phyloP scores from a whole-genome alignment of 2,329 filamentous ascomycete species.

The Colletotrichum truncatum region DNA sequence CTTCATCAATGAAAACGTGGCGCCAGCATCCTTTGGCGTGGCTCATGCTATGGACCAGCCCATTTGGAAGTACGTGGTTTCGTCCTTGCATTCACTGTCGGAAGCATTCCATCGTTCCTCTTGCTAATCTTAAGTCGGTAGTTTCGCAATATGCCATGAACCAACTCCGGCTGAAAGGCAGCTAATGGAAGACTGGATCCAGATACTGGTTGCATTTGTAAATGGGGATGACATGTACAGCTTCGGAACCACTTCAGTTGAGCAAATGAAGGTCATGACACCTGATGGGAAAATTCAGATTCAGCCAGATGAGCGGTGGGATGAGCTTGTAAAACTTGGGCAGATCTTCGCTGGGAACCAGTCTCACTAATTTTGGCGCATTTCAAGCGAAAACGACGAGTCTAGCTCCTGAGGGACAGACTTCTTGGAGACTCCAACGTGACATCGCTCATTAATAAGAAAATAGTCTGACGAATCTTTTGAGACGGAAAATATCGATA shows the following conservation, averaged over 20 bases:
- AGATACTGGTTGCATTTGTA: conserved; percentile 47
- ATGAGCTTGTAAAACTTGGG: conserved; percentile 39
- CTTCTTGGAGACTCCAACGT: no score
- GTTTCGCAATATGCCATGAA: conserved; percentile 48
- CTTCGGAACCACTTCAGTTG: conserved; percentile 43
- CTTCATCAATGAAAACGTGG: conserved; percentile 49
- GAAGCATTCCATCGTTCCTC: neutral
- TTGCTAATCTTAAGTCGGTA: conserved; percentile 23
- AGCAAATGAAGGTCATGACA: conserved; percentile 47
- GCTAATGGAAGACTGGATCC: conserved; percentile 49
- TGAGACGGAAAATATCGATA: no score
- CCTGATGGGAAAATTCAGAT: conserved; percentile 42
- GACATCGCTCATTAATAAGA: no score
- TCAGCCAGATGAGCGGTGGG: conserved; percentile 45
- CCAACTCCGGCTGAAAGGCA: conserved; percentile 42
- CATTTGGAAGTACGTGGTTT: conserved; percentile 48
- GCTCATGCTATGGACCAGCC: conserved; percentile 52
- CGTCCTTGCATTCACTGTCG: neutral
- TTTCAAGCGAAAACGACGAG: no score
- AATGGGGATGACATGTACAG: conserved; percentile 38
- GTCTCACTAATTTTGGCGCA: no score
- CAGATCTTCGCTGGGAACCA: conserved; percentile 37
- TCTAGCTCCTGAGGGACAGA: no score
- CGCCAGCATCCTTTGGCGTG: conserved; percentile 44
- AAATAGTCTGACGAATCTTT: no score